These are phyloP conservation scores for Drechslera avenae DNA, from an alignment of 2,329 filamentous ascomycete genomes.

Conservation along the genomic window DNA sequence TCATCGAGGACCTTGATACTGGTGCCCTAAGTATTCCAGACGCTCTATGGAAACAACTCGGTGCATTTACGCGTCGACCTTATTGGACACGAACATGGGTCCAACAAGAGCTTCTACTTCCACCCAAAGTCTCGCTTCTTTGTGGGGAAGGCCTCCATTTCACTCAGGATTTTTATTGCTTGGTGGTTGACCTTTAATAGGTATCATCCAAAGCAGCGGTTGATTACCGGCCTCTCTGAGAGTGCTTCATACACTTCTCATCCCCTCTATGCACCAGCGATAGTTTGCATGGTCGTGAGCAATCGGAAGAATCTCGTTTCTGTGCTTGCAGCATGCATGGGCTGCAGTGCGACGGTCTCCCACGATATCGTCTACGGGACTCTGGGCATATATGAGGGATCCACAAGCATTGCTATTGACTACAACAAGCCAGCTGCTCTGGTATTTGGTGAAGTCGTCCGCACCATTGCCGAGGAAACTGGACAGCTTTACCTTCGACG, in stretches of 20 bases:
- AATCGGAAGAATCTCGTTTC: background rate
- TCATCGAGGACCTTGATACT: background rate
- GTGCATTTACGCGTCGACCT: background rate
- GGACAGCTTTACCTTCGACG: background rate
- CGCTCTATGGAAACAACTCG: background rate
- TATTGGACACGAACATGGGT: background rate
- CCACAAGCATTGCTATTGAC: background rate
- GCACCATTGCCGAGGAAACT: background rate
- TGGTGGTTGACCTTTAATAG: background rate
- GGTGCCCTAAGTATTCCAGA: background rate
- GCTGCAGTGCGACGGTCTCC: background rate
- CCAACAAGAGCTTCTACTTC: background rate
- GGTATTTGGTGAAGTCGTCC: background rate
- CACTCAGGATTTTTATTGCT: background rate
- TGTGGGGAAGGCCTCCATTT: background rate
- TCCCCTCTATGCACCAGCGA: background rate
- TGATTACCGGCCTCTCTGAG: background rate
- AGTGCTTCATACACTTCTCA: too few relatives aligned
- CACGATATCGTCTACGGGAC: slow-evolving; percentile 1
- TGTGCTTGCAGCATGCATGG: background rate
- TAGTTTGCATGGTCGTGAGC: background rate
- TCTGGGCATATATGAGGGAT: background rate
- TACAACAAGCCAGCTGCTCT: background rate
- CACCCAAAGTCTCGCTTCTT: background rate
- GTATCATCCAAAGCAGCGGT: background rate